A percentile compares a stretch with the other conserved stretches of the same genome.
phyloP scores from a whole-genome alignment of 1,284 basidiomycete species.

The Pterula multifida region DNA sequence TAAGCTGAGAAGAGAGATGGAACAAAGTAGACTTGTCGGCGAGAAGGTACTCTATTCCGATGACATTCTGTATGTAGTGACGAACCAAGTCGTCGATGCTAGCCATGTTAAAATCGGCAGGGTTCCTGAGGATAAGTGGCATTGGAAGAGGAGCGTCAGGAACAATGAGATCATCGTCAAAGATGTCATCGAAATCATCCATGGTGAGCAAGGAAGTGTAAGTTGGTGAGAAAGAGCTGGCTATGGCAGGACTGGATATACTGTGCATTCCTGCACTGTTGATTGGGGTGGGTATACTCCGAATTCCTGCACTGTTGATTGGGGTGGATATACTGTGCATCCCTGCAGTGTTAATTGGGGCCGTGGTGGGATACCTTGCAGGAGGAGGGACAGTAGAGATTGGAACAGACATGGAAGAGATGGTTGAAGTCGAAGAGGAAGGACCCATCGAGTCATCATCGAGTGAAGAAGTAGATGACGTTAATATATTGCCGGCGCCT shows the following conservation, averaged over 20 bases:
- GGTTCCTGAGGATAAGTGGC: slow-evolving; percentile 5
- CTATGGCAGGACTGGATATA: slow-evolving; percentile 10
- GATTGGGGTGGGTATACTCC: neutral
- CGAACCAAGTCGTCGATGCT: slow-evolving; percentile 24
- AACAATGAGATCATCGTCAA: slow-evolving; percentile 3
- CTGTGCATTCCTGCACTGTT: neutral
- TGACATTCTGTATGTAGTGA: slow-evolving; percentile 36
- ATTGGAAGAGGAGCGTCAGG: slow-evolving; percentile 3
- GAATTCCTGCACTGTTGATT: neutral
- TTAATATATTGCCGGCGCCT: slow-evolving; percentile 23
- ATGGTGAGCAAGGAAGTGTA: slow-evolving; percentile 9
- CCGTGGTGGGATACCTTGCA: neutral
- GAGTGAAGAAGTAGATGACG: slow-evolving; percentile 10
- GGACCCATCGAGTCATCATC: slow-evolving; percentile 9
- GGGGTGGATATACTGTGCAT: neutral
- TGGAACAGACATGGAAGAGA: neutral
- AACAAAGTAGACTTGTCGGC: slow-evolving; percentile 38
- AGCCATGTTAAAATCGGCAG: slow-evolving; percentile 13
- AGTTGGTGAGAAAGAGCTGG: slow-evolving; percentile 17
- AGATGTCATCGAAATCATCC: slow-evolving; percentile 9
- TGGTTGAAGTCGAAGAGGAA: neutral
- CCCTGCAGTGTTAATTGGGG: neutral
- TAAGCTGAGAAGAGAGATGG: slow-evolving; percentile 31
- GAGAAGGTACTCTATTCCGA: slow-evolving; percentile 56
- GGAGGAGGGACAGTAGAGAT: neutral